A percentile compares a stretch with the other conserved stretches of the same genome.
phyloP scores from a whole-genome alignment of 2,329 filamentous ascomycete genomes.

The Escovopsis weberi region DNA sequence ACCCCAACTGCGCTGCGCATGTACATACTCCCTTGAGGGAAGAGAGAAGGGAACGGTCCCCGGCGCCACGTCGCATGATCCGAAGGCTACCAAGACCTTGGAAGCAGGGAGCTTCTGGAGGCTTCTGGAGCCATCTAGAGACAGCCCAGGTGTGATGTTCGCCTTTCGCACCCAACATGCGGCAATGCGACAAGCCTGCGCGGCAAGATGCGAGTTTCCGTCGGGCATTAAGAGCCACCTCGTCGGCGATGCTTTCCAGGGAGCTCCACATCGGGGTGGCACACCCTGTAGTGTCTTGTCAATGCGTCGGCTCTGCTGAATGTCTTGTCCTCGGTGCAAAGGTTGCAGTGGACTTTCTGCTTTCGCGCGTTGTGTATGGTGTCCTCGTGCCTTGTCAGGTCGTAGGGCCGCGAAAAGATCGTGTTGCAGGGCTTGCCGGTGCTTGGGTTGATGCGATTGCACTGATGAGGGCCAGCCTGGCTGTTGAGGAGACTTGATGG shows the following conservation, averaged over 20 bases:
- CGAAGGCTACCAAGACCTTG: too few relatives aligned
- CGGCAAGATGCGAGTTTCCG: not conserved
- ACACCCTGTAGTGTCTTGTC: constrained; percentile 85
- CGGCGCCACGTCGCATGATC: too few relatives aligned
- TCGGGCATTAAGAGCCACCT: constrained; percentile 9
- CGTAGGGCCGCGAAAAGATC: constrained; percentile 88
- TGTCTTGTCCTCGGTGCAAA: constrained; percentile 93
- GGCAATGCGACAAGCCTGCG: too few relatives aligned
- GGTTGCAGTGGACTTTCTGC: constrained; percentile 82
- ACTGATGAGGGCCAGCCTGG: constrained; percentile 86
- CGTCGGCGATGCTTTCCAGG: constrained; percentile 45
- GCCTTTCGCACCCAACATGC: too few relatives aligned
- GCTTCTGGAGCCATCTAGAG: too few relatives aligned
- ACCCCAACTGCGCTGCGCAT: too few relatives aligned
- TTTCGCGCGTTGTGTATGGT: constrained; percentile 94
- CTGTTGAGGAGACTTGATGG: constrained; percentile 54
- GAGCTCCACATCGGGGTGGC: constrained; percentile 77
- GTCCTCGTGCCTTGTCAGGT: constrained; percentile 90
- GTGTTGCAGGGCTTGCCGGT: constrained; percentile 93
- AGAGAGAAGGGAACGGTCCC: too few relatives aligned
- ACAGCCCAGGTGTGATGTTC: too few relatives aligned
- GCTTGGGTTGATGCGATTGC: constrained; percentile 83
- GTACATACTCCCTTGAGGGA: too few relatives aligned
- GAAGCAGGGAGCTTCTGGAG: too few relatives aligned
- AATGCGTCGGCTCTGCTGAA: constrained; percentile 92